Evolutionary conservation across 805 yeast species (phyloP).

Genomic region (Komagataella pseudopastoris): DNA sequence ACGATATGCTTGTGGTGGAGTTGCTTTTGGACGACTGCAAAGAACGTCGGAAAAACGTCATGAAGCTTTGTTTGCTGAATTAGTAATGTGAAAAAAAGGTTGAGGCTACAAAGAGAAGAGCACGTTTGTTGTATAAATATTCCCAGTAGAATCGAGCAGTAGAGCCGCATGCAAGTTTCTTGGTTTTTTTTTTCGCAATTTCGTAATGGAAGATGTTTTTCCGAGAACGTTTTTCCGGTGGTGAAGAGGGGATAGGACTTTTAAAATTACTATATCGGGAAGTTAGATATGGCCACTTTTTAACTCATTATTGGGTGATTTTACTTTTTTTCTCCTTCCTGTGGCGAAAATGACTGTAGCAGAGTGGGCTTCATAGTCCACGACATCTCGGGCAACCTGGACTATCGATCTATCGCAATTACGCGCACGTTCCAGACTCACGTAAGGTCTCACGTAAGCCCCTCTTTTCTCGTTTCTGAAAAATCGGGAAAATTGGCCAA

Average conservation of each 20-base stretch:
- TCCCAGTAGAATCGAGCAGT: not conserved
- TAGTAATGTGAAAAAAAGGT: not conserved
- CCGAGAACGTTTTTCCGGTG: not conserved
- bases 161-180: not conserved
- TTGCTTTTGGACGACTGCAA: constrained; percentile 1
- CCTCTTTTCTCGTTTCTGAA: not conserved
- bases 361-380: too few species aligned
- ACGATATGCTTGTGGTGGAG: constrained; percentile 1
- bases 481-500: not conserved
- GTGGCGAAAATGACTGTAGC: too few species aligned
- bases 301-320: not conserved
- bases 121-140: not conserved
- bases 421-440: not conserved
- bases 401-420: not conserved
- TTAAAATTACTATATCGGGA: not conserved
- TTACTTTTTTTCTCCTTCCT: too few species aligned
- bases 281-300: not conserved
- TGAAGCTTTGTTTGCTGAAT: not conserved
- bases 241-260: not conserved
- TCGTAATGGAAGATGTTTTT: not conserved
- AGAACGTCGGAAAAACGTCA: not conserved
- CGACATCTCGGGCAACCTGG: not conserved
- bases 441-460: not conserved
- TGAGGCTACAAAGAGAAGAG: not conserved
- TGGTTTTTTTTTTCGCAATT: not conserved